Percentiles rank a stretch among this genome's conserved stretches.
These are phyloP conservation scores for Friedmanniomyces simplex DNA, from an alignment of 495 filamentous ascomycete genomes.

Conservation along the genomic window DNA sequence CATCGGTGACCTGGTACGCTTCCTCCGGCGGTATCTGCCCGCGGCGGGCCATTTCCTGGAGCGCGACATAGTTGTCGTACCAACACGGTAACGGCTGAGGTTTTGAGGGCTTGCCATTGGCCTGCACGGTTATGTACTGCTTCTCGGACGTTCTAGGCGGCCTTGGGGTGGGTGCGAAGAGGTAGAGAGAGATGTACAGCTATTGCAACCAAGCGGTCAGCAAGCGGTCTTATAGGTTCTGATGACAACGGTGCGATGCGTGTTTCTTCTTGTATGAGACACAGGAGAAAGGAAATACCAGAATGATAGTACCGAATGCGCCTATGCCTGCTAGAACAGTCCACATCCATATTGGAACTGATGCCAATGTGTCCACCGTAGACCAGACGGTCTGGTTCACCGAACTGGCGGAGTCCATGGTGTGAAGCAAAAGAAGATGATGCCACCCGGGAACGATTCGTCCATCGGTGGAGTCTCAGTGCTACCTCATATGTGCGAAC, in stretches of 20 bases:
- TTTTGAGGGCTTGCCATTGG: conserved; percentile 49
- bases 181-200: conserved; percentile 59
- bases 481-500: background rate
- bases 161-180: conserved; percentile 75
- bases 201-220: conserved; percentile 24
- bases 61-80: conserved; percentile 57
- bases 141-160: conserved; percentile 66
- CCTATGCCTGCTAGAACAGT: background rate
- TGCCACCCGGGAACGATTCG: background rate
- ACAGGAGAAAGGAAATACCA: conserved; percentile 18
- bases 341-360: conserved; percentile 17
- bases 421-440: background rate
- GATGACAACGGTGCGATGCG: background rate
- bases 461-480: background rate
- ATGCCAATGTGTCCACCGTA: conserved; percentile 4
- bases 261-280: conserved; percentile 2
- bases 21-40: conserved; percentile 33
- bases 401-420: conserved; percentile 17
- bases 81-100: conserved; percentile 68
- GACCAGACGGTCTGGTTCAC: conserved; percentile 15
- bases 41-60: conserved; percentile 37
- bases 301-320: conserved; percentile 11
- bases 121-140: conserved; percentile 63
- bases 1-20: conserved; percentile 33
- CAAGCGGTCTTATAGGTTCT: background rate